Evolutionary conservation across 2,329 filamentous ascomycete species (phyloP).

Genomic region (Monilinia laxa): DNA sequence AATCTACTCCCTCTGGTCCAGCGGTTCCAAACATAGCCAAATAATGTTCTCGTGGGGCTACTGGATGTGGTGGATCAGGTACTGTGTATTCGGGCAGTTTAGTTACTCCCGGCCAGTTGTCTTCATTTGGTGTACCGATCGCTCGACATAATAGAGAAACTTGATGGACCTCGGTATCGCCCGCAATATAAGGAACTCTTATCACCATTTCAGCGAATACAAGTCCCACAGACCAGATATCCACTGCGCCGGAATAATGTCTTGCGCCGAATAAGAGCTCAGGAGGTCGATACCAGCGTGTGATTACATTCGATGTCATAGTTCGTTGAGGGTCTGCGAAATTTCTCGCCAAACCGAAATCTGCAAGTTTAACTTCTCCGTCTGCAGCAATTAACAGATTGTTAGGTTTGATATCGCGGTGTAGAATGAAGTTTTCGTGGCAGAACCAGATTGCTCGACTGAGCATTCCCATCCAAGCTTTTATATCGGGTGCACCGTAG

Average conservation of each 20-base stretch:
- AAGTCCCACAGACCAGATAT: slow-evolving; percentile 90
- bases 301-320: slow-evolving; percentile 96
- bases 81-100: slow-evolving; percentile 79
- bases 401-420: slow-evolving; percentile 99
- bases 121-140: slow-evolving; percentile 87
- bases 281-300: slow-evolving; percentile 92
- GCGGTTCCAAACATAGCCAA: slow-evolving; percentile 74
- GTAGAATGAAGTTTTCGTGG: slow-evolving; percentile 88
- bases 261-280: slow-evolving; percentile 89
- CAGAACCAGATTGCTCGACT: slow-evolving; percentile 91
- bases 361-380: slow-evolving; percentile 90
- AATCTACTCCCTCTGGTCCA: slow-evolving; percentile 78
- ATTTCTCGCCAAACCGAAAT: slow-evolving; percentile 90
- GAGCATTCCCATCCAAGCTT: slow-evolving; percentile 99
- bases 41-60: slow-evolving; percentile 71
- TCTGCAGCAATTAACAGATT: slow-evolving; percentile 93
- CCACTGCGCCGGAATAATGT: slow-evolving; percentile 87
- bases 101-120: slow-evolving; percentile 91
- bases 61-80: slow-evolving; percentile 53
- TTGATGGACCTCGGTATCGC: slow-evolving; percentile 83
- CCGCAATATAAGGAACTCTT: slow-evolving; percentile 78
- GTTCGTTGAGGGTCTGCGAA: slow-evolving; percentile 84
- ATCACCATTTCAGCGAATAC: slow-evolving; percentile 91
- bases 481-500: slow-evolving; percentile 88
- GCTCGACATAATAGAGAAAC: slow-evolving; percentile 79